Conservation (phyloP, 805 yeast genomes). For the Ogataea degrootiae region DNA sequence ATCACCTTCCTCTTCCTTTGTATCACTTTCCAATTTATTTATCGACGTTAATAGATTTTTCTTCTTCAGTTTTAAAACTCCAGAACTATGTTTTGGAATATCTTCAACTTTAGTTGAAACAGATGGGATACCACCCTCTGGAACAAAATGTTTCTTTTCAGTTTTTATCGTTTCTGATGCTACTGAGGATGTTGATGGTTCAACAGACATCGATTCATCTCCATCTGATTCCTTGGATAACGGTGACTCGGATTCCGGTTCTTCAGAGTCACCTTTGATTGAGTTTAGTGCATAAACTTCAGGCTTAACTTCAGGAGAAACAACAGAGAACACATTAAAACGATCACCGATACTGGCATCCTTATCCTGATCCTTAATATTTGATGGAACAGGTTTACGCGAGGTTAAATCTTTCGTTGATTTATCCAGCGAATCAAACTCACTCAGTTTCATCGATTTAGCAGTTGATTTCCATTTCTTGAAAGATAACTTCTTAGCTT, state of each 20-base stretch:
- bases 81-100: neutral
- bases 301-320: no score
- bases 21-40: neutral
- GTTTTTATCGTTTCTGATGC: no score
- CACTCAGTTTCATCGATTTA: conserved; percentile 1
- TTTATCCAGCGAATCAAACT: neutral
- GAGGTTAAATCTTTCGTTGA: neutral
- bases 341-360: no score
- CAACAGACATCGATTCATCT: no score
- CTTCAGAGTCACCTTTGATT: no score
- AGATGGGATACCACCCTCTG: neutral
- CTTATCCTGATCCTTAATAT: no score
- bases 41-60: neutral
- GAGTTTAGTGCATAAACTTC: no score
- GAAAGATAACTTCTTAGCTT: conserved; percentile 5
- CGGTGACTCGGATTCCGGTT: no score
- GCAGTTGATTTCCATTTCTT: conserved; percentile 10
- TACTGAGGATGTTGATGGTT: no score
- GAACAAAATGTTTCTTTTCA: neutral
- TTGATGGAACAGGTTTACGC: neutral
- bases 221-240: no score
- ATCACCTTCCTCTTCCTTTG: neutral
- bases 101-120: neutral
- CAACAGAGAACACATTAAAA: no score
- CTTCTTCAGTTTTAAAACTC: conserved; percentile 2